Conservation (phyloP, 1,139 yeast genomes). For the Hansenula lynferdii region DNA sequence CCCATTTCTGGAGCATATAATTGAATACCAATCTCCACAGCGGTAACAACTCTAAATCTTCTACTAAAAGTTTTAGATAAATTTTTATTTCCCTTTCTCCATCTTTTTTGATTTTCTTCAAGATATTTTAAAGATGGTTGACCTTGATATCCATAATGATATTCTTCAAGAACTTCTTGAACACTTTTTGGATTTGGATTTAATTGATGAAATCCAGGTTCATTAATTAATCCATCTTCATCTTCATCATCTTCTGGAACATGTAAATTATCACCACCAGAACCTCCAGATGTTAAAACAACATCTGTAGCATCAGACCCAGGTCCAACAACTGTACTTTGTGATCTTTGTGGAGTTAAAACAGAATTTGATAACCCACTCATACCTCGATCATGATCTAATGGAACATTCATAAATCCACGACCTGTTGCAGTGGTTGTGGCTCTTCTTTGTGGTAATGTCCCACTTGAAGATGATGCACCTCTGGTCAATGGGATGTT, state of each 20-base stretch:
- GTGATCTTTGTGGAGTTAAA: constrained; percentile 1
- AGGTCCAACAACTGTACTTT: neutral
- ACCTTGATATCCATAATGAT: constrained; percentile 20
- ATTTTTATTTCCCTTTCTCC: constrained; percentile 23
- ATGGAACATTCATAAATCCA: constrained; percentile 2
- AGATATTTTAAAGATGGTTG: constrained; percentile 22
- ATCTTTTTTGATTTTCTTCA: constrained; percentile 21
- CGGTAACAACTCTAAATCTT: constrained; percentile 20
- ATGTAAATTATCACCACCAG: neutral
- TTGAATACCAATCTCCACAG: constrained; percentile 20
- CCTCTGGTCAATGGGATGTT: neutral
- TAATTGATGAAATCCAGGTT: constrained; percentile 10
- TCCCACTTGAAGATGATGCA: neutral
- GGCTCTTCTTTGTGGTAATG: constrained; percentile 1
- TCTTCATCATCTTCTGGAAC: constrained; percentile 1
- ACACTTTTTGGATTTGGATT: constrained; percentile 21
- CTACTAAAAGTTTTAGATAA: constrained; percentile 22
- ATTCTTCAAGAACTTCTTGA: constrained; percentile 22
- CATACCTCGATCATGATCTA: constrained; percentile 2
- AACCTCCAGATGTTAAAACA: neutral
- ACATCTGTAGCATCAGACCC: neutral
- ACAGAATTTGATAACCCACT: neutral
- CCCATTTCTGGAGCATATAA: constrained; percentile 15
- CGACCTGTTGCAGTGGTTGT: neutral
- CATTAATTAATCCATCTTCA: constrained; percentile 1